Evolutionary conservation across 2,329 filamentous ascomycete species (phyloP), one percentile per base, ranked within the genome.

Genomic region (Aspergillus hiratsukae): DNA sequence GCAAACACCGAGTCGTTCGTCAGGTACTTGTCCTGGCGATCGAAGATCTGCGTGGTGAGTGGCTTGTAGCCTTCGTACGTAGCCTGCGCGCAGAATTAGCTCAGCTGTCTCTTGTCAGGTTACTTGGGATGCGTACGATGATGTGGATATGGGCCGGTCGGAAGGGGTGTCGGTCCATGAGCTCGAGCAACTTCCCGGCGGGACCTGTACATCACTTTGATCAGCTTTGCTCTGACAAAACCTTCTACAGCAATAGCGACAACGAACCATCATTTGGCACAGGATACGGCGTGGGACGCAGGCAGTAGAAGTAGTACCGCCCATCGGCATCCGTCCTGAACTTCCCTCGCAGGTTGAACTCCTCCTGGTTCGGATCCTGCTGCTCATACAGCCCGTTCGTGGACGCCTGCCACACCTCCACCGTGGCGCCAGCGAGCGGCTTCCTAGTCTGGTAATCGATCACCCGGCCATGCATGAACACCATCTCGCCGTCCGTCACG

Each of bases 371-470:
- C 0, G 81, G 76, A 61, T 91, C 88, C 72, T 91, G 88, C 73
- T 91, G 87, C 75, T 91, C 88, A 61, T 87, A 87, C 51, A 80
- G 56, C 78, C 82, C 82, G 66, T 93, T 92, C 31, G 89, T 88
- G 0, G 84, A 88, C 0, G 88, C 88, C 68, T 92, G 86, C 89
- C 90, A 94, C 52, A 92, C 81, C 67, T 93, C 89, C 37, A 94
- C 80, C 23, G 83, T 79, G 1, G 88, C 88, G 57, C 80, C 80
- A 19, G 81, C 78, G 48, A 93, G 78, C 0, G 87, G 87, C 71
- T 83, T 76, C 53, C 85, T 84, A 0, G 87, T 89, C 31, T 67
- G 71, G 51, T 82, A 83, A 68, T 83, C 78, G 25, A 81, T 69
- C 1, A 87, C 81, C 2, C 67, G 77, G 51, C 89, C 88, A 62